A percentile compares a stretch with the other conserved stretches of the same genome.
phyloP scores from a whole-genome alignment of 2,329 filamentous ascomycete species.

The Microsporum audouinii region DNA sequence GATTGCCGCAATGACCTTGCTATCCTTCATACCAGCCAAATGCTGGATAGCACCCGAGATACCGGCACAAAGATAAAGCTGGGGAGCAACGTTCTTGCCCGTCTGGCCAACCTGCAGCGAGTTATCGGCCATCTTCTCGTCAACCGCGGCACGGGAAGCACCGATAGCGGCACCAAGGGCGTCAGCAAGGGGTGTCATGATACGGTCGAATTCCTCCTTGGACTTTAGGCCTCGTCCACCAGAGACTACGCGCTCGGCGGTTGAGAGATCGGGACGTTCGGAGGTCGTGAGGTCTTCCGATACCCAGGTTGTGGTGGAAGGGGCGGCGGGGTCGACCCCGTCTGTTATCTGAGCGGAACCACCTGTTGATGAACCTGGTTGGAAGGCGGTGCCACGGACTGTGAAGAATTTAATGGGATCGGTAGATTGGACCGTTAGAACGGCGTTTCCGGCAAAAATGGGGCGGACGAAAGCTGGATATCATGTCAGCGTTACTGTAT shows the following conservation, averaged over 20 bases:
- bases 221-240: constrained; percentile 93
- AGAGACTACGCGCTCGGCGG: constrained; percentile 81
- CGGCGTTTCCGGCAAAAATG: constrained; percentile 96
- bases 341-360: constrained; percentile 68
- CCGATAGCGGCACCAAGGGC: constrained; percentile 90
- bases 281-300: constrained; percentile 88
- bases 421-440: constrained; percentile 83
- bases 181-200: constrained; percentile 89
- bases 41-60: constrained; percentile 98
- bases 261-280: constrained; percentile 83
- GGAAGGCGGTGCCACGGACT: constrained; percentile 84
- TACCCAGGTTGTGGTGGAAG: constrained; percentile 71
- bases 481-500: background rate
- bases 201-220: constrained; percentile 88
- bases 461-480: constrained; percentile 69
- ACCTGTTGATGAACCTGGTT: constrained; percentile 57
- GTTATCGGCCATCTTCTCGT: constrained; percentile 97
- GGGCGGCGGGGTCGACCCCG: constrained; percentile 69
- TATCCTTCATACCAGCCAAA: constrained; percentile 98
- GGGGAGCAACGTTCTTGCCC: constrained; percentile 93
- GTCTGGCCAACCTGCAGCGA: constrained; percentile 97
- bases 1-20: constrained; percentile 97
- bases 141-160: constrained; percentile 86
- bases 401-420: constrained; percentile 83
- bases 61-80: constrained; percentile 88